phyloP scores from a whole-genome alignment of 108 stramenopile species.

The Cyclotella distinguenda region DNA sequence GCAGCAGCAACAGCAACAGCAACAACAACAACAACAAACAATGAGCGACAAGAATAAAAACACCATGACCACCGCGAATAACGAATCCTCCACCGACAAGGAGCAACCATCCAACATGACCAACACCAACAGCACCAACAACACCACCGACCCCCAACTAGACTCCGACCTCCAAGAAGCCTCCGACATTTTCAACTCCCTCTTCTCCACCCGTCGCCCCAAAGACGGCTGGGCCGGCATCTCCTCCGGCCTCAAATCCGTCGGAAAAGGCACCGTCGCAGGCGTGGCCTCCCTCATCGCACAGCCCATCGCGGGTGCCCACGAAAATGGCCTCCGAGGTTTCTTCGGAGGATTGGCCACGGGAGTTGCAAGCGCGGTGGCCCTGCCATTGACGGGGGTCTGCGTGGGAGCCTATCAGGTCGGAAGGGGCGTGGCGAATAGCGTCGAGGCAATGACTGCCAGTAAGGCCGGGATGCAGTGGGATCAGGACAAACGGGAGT shows the following conservation, averaged over 20 bases:
- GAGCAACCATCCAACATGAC: not conserved
- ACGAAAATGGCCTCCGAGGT: constrained; percentile 72
- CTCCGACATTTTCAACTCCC: constrained; percentile 55
- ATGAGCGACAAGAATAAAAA: not conserved
- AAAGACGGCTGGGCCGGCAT: constrained; percentile 89
- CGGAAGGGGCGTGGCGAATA: constrained; percentile 72
- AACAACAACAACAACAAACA: too few species aligned
- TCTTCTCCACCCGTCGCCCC: constrained; percentile 79
- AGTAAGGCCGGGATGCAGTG: constrained; percentile 80
- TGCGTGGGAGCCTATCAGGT: constrained; percentile 85
- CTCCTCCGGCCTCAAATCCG: constrained; percentile 68
- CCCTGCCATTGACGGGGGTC: constrained; percentile 82
- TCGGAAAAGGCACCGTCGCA: constrained; percentile 77
- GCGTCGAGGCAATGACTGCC: constrained; percentile 65
- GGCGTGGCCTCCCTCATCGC: constrained; percentile 79
- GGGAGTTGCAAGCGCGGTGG: constrained; percentile 77
- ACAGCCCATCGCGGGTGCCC: constrained; percentile 84
- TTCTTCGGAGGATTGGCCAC: constrained; percentile 81
- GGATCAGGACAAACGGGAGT: constrained; percentile 77
- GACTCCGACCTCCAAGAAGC: constrained; percentile 45
- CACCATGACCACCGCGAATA: not conserved
- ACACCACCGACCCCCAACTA: not conserved
- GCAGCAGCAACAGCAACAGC: too few species aligned
- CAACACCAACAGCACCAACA: not conserved
- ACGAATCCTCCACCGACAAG: not conserved